Evolutionary conservation across 2,329 filamentous ascomycete species (phyloP).

Genomic region (Zasmidium angulare): DNA sequence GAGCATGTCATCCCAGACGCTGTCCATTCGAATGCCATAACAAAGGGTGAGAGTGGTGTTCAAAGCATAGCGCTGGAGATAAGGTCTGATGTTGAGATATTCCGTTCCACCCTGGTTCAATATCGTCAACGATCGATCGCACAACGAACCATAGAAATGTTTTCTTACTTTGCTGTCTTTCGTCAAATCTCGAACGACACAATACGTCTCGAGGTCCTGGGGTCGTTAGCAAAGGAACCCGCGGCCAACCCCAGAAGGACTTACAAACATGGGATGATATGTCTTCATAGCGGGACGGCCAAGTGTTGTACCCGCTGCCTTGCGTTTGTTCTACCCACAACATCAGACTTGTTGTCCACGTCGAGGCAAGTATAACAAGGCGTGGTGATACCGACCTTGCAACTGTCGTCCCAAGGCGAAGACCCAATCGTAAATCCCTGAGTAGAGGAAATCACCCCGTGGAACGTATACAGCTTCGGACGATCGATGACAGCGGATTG

Average conservation of each 20-base stretch:
- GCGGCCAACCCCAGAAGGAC: not conserved
- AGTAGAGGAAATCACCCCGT: constrained; percentile 52
- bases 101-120: constrained; percentile 26
- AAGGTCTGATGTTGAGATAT: constrained; percentile 47
- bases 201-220: constrained; percentile 51
- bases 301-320: constrained; percentile 51
- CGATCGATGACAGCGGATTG: constrained; percentile 49
- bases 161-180: constrained; percentile 41
- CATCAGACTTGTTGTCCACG: too few relatives aligned
- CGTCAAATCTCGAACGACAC: constrained; percentile 50
- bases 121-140: too few relatives aligned
- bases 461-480: constrained; percentile 53
- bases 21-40: constrained; percentile 58
- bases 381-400: constrained; percentile 36
- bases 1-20: constrained; percentile 52
- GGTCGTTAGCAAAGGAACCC: not conserved
- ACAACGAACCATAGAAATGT: not conserved
- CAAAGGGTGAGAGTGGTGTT: constrained; percentile 57
- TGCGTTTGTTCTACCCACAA: constrained; percentile 54
- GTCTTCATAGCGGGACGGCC: constrained; percentile 47
- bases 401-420: constrained; percentile 55
- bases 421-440: constrained; percentile 59
- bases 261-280: constrained; percentile 52
- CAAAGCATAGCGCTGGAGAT: constrained; percentile 55
- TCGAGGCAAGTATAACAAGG: not conserved